These are phyloP conservation scores for Xerocomellus intermedius DNA, from an alignment of 768 basidiomycete genomes.

Conservation along the genomic window DNA sequence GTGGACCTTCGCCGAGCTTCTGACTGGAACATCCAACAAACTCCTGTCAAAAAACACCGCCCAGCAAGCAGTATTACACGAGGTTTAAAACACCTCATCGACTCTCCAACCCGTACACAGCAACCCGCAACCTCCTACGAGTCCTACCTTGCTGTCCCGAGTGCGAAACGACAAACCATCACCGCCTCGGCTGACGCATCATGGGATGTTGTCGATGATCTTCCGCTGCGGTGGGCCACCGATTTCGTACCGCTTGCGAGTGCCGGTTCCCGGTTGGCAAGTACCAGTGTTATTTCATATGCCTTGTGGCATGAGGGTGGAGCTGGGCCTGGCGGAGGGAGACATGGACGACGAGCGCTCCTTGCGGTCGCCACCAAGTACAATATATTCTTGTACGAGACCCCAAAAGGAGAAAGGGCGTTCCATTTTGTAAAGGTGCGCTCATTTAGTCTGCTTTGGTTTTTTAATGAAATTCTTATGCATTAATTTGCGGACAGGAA, in stretches of 20 bases:
- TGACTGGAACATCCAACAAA: constrained; percentile 50
- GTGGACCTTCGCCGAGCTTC: constrained; percentile 55
- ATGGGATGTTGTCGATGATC: constrained; percentile 74
- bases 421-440: constrained; percentile 76
- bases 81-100: constrained; percentile 58
- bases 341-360: constrained; percentile 46
- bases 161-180: constrained; percentile 19
- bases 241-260: constrained; percentile 80
- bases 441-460: neutral
- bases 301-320: constrained; percentile 65
- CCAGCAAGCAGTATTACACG: constrained; percentile 58
- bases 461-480: constrained; percentile 1
- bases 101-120: constrained; percentile 34
- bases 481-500: constrained; percentile 48
- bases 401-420: constrained; percentile 77
- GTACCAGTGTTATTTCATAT: constrained; percentile 59
- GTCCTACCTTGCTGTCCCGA: constrained; percentile 33
- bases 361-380: constrained; percentile 76
- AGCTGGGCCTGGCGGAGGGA: constrained; percentile 42
- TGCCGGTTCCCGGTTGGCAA: constrained; percentile 60
- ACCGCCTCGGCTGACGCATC: constrained; percentile 46
- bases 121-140: constrained; percentile 28
- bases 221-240: constrained; percentile 82
- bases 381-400: constrained; percentile 75
- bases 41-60: constrained; percentile 46